Evolutionary conservation across 169 alveolate genomes (phyloP).

Genomic region (Plasmodium adleri): DNA sequence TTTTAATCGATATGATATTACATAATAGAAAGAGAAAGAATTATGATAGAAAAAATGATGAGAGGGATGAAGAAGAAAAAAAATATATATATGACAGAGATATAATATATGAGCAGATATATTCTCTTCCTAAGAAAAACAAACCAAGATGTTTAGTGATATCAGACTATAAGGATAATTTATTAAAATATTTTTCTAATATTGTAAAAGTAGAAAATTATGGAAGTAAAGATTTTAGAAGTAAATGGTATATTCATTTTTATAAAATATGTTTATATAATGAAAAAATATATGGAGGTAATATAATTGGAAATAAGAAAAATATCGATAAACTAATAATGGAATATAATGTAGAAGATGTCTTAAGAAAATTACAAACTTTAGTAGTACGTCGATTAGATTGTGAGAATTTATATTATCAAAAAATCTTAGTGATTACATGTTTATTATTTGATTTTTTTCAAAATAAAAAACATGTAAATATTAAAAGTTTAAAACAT

Average conservation of each 20-base stretch:
- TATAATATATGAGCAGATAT: conserved; percentile 66
- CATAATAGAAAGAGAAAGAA: conserved; percentile 5
- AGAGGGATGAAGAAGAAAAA: conserved; percentile 4
- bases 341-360: conserved; percentile 62
- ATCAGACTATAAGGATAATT: conserved; percentile 37
- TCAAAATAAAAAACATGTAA: conserved; percentile 55
- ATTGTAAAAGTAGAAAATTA: conserved; percentile 19
- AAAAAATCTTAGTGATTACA: conserved; percentile 35
- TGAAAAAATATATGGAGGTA: conserved; percentile 21
- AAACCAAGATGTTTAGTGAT: conserved; percentile 66
- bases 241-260: conserved; percentile 68
- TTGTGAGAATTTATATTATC: conserved; percentile 73
- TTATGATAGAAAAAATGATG: conserved; percentile 5
- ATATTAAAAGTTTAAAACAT: conserved; percentile 19
- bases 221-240: conserved; percentile 12
- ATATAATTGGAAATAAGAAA: conserved; percentile 2
- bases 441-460: conserved; percentile 55
- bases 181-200: conserved; percentile 23
- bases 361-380: conserved; percentile 25
- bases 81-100: conserved; percentile 33
- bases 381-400: conserved; percentile 38
- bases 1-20: not conserved
- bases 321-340: conserved; percentile 26
- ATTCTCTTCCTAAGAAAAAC: conserved; percentile 53
- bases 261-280: conserved; percentile 38